Evolutionary conservation across 2,329 filamentous ascomycete genomes (phyloP).

Genomic region (Colletotrichum graminicola): DNA sequence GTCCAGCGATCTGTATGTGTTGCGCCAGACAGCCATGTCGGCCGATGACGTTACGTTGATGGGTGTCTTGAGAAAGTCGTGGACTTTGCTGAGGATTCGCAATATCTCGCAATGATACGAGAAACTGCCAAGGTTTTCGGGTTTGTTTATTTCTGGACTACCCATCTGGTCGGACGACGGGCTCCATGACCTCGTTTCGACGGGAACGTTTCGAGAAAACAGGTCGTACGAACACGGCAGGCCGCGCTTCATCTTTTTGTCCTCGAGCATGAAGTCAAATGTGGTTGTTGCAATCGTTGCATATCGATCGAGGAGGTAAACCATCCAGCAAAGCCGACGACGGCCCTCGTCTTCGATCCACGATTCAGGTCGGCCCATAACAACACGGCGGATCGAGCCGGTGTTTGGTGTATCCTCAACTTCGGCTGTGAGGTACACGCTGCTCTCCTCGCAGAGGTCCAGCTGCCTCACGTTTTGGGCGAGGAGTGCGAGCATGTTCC

Average conservation of each 20-base stretch:
- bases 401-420: constrained; percentile 50
- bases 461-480: constrained; percentile 56
- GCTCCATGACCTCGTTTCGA: constrained; percentile 54
- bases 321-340: constrained; percentile 59
- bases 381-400: constrained; percentile 52
- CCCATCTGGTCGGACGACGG: constrained; percentile 46
- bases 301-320: constrained; percentile 59
- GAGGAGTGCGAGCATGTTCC: constrained; percentile 56
- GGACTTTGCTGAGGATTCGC: constrained; percentile 57
- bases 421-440: constrained; percentile 52
- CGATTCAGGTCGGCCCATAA: constrained; percentile 53
- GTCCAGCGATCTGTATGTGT: constrained; percentile 56
- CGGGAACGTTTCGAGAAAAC: constrained; percentile 58
- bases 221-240: constrained; percentile 59
- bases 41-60: constrained; percentile 54
- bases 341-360: constrained; percentile 61
- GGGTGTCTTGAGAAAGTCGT: constrained; percentile 56
- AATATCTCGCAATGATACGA: constrained; percentile 61
- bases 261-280: constrained; percentile 58
- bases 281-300: constrained; percentile 57
- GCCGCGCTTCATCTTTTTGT: constrained; percentile 54
- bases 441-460: constrained; percentile 55
- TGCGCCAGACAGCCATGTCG: constrained; percentile 57
- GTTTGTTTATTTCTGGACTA: constrained; percentile 49
- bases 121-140: constrained; percentile 59